Evolutionary conservation across 768 basidiomycete genomes (phyloP).

Genomic region (Suillus subaureus): DNA sequence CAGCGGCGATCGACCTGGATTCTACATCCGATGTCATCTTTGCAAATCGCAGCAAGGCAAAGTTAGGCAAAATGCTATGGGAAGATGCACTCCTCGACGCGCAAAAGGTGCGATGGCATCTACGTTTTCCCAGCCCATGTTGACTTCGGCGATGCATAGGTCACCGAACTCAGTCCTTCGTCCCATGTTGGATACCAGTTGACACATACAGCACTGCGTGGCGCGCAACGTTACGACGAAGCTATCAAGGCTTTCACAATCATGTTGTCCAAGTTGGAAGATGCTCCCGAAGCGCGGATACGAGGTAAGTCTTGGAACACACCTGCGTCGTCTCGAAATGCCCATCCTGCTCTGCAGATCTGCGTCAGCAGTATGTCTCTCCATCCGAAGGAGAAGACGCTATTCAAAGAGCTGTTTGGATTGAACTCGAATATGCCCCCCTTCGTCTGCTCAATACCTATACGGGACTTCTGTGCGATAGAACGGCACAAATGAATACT

Average conservation of each 20-base stretch:
- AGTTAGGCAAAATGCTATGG: background rate
- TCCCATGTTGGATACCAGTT: background rate
- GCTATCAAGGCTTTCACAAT: background rate
- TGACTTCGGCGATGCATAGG: background rate
- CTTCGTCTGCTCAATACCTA: background rate
- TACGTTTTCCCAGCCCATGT: background rate
- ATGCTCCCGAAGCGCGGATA: background rate
- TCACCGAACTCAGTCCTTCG: background rate
- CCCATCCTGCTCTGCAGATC: background rate
- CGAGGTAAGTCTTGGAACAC: background rate
- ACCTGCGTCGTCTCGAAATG: background rate
- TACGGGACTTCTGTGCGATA: background rate
- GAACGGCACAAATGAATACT: background rate
- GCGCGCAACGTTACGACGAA: background rate
- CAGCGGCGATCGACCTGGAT: background rate
- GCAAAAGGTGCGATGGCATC: background rate
- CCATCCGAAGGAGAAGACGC: background rate
- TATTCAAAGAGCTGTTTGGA: background rate
- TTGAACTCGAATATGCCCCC: background rate
- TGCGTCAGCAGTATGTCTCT: background rate
- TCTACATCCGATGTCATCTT: background rate
- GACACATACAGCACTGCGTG: background rate
- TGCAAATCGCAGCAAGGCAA: background rate
- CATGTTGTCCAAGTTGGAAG: background rate
- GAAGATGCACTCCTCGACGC: background rate